phyloP scores from a whole-genome alignment of 2,329 filamentous ascomycete species.

The Penicillium crustosum region DNA sequence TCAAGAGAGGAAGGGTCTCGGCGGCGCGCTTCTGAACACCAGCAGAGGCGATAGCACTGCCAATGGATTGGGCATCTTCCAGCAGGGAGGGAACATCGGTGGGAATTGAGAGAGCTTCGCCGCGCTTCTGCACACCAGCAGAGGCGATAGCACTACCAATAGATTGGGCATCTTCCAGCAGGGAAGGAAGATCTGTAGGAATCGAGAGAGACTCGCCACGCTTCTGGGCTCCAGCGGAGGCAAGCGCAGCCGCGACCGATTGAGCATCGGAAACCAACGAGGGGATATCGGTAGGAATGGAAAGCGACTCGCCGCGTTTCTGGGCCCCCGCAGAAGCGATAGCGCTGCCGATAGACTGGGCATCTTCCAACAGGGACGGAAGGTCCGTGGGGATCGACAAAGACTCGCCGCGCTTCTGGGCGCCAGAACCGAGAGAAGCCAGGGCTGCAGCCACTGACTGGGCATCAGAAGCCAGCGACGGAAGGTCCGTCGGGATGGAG shows the following conservation, averaged over 20 bases:
- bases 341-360: slow-evolving; percentile 9
- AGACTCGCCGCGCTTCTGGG: slow-evolving; percentile 9
- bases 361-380: slow-evolving; percentile 10
- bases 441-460: neutral
- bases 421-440: neutral
- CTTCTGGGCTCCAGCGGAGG: slow-evolving; percentile 6
- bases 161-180: neutral
- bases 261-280: slow-evolving; percentile 5
- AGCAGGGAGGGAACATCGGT: slow-evolving; percentile 4
- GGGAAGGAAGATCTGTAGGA: slow-evolving; percentile 10
- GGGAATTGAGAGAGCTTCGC: slow-evolving; percentile 2
- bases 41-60: slow-evolving; percentile 4
- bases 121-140: slow-evolving; percentile 8
- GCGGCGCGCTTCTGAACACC: slow-evolving; percentile 15
- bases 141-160: no score
- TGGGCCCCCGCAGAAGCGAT: slow-evolving; percentile 4
- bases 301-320: slow-evolving; percentile 8
- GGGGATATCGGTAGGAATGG: slow-evolving; percentile 12
- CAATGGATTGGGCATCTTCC: slow-evolving; percentile 8
- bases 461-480: slow-evolving; percentile 7
- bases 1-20: slow-evolving; percentile 1
- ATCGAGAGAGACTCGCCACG: slow-evolving; percentile 6
- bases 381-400: slow-evolving; percentile 10
- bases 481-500: slow-evolving; percentile 12
- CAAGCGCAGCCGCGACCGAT: neutral